Conservation (phyloP, 2,329 filamentous ascomycete genomes). For the Cercospora brassicicola region DNA sequence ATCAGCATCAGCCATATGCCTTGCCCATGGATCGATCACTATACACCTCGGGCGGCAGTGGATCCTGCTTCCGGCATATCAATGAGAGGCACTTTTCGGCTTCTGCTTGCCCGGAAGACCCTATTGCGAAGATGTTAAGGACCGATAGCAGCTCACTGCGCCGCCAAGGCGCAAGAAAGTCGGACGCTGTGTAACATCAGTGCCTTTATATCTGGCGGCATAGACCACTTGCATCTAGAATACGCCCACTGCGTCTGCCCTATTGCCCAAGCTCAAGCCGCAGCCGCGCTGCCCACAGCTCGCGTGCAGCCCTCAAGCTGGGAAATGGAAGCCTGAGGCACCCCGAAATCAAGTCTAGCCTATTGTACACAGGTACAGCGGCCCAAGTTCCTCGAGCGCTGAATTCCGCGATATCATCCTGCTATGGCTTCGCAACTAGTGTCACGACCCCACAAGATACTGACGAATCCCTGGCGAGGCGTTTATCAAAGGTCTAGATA, state of each 20-base stretch:
- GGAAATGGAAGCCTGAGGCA: neutral
- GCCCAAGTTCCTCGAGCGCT: neutral
- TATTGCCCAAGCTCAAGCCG: neutral
- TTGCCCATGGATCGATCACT: neutral
- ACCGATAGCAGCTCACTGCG: neutral
- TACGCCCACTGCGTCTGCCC: neutral
- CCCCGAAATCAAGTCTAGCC: neutral
- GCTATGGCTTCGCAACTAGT: neutral
- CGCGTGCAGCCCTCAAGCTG: neutral
- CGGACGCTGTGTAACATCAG: neutral
- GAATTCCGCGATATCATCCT: slow-evolving; percentile 2
- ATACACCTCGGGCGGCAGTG: neutral
- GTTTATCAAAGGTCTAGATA: neutral
- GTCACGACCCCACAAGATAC: neutral
- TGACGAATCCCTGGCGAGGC: neutral
- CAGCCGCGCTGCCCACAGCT: neutral
- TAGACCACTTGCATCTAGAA: neutral
- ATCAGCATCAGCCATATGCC: neutral
- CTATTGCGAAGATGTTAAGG: neutral
- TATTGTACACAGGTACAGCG: neutral
- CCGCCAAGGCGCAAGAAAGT: neutral
- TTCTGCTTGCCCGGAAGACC: neutral
- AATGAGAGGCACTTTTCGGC: neutral
- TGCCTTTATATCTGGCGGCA: neutral
- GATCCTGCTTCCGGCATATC: neutral